These are phyloP conservation scores for Priceomyces carsonii DNA, from an alignment of 805 yeast genomes.

Conservation along the genomic window DNA sequence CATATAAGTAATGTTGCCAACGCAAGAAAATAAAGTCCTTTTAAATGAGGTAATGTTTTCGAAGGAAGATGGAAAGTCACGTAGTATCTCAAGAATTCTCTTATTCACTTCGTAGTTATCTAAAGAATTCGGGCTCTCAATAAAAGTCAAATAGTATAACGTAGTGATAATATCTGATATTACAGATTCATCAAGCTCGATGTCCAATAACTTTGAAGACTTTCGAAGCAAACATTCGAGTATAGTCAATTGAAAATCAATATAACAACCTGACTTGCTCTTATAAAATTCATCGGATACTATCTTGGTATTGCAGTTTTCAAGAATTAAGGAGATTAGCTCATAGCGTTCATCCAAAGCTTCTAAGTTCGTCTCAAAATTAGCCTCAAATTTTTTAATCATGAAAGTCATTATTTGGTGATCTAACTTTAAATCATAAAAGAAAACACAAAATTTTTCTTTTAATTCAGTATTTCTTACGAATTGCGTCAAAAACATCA, in stretches of 20 bases:
- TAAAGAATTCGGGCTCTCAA: conserved; percentile 8
- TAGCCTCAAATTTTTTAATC: no score
- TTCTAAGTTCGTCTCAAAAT: neutral
- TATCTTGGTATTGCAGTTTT: conserved; percentile 1
- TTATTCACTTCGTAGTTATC: conserved; percentile 7
- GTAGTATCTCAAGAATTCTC: conserved; percentile 10
- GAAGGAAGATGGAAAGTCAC: conserved; percentile 5
- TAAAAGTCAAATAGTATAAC: conserved; percentile 21
- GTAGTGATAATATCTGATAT: conserved; percentile 12
- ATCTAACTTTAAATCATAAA: conserved; percentile 9
- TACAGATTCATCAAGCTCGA: conserved; percentile 9
- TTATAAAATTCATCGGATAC: neutral
- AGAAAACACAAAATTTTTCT: conserved; percentile 15
- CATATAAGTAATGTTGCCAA: conserved; percentile 37
- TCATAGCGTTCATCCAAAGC: conserved; percentile 8
- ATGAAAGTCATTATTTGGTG: neutral
- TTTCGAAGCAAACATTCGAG: conserved; percentile 5
- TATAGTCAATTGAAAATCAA: conserved; percentile 6
- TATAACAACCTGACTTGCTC: conserved; percentile 1
- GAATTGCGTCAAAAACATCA: conserved; percentile 33
- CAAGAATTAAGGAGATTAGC: conserved; percentile 11
- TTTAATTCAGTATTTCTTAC: conserved; percentile 23
- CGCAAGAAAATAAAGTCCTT: conserved; percentile 32
- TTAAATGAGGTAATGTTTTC: conserved; percentile 14
- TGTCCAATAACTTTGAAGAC: neutral